Base-by-base conservation (phyloP, 1,284 basidiomycete genomes). In the Rugosomyces carneus region DNA sequence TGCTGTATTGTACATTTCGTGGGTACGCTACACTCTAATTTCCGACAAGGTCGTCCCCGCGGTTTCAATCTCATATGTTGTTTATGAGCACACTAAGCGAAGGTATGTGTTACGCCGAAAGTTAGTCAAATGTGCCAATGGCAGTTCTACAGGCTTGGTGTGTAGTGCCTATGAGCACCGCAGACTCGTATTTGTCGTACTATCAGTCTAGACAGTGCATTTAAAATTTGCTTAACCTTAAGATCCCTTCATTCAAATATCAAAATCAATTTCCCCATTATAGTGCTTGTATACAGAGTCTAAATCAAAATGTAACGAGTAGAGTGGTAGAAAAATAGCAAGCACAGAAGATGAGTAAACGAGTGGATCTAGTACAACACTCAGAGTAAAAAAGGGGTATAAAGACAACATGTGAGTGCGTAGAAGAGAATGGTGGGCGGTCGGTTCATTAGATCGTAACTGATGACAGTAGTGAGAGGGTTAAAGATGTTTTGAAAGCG, bases 1-100 rank as follows among this genome's bases (percentile, higher is more conserved):
- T n/a, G 42, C 36, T 37, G n/a, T 16, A 16, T 44, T 13, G 13
- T 24, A 18, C 21, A 27, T 27, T n/a, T 31, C 18, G 18, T 16
- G 16, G 11, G 6, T 19, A 8, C 16, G 40, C 18, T 29, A 5
- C 45, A 3, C 16, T n/a, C 26, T n/a, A 15, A 26, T 45, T 23
- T 29, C 37, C 15, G 31, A 16, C 27, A 45, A 91, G 84, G 93
- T 97, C 48, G 84, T 95, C 40, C 93, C 93, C 42, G 86, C 93
- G 9, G 93, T 96, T 24, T 94, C 92, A 19, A 95, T 97, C 68
- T 90, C 89, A 51, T 95, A 94, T 68, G 81, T 95, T 47, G 92
- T 94, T 51, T 90, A 90, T 64, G 87, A 90, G 62, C 80, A 85
- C 56, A 81, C 74, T 58, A 90, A 88, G 70, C 76, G 81, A 63